phyloP scores from a whole-genome alignment of 1,284 basidiomycete genomes.

The Paramarasmius palmivorus region DNA sequence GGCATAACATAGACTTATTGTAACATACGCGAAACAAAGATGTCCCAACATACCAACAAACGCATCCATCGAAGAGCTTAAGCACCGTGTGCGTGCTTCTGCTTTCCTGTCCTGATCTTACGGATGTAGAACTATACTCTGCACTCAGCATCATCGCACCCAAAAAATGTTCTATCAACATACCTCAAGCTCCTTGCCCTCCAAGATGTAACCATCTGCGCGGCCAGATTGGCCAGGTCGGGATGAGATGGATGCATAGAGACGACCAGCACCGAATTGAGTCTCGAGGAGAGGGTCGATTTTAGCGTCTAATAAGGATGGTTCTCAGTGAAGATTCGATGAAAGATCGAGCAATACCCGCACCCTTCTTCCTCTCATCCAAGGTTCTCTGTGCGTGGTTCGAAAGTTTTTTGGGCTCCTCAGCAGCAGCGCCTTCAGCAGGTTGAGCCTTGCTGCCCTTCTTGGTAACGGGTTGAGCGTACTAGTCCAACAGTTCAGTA shows the following conservation, averaged over 20 bases:
- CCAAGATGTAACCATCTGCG: constrained; percentile 92
- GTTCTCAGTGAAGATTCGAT: constrained; percentile 4
- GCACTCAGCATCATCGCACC: constrained; percentile 11
- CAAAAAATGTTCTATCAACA: constrained; percentile 21
- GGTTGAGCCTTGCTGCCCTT: constrained; percentile 67
- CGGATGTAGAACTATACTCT: constrained; percentile 84
- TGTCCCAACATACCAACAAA: neutral
- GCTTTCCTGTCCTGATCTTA: constrained; percentile 90
- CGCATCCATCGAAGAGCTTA: constrained; percentile 22
- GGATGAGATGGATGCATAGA: constrained; percentile 88
- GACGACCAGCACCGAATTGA: constrained; percentile 86
- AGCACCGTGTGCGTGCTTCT: constrained; percentile 79
- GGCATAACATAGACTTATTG: neutral
- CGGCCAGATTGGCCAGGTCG: constrained; percentile 94
- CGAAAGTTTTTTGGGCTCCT: constrained; percentile 80
- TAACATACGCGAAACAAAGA: constrained; percentile 2
- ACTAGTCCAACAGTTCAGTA: constrained; percentile 47
- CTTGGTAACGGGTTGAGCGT: constrained; percentile 89
- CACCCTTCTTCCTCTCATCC: constrained; percentile 89
- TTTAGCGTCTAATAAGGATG: constrained; percentile 68
- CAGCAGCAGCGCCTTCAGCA: constrained; percentile 40
- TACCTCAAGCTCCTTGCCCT: constrained; percentile 96
- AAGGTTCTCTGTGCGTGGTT: constrained; percentile 85
- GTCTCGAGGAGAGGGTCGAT: constrained; percentile 84
- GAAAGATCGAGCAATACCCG: constrained; percentile 16